Evolutionary conservation across 1,139 yeast species (phyloP), one percentile per base, ranked within the genome.

Genomic region (Geotrichum cucujoidarum): DNA sequence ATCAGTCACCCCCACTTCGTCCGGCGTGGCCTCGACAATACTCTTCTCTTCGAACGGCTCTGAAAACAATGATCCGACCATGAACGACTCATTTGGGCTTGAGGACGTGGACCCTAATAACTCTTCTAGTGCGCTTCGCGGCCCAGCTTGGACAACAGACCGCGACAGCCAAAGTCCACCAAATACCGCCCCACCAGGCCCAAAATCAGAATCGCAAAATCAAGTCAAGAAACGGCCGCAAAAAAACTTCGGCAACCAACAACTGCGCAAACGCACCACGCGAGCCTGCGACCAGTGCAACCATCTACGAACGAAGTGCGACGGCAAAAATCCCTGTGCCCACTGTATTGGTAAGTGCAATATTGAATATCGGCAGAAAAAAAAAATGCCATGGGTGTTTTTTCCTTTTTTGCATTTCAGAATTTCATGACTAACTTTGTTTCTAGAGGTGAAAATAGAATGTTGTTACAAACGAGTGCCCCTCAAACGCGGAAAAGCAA

Each of bases 201-300:
- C 35, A 30, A 6, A 20, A 21, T n/a, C 34, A 35, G 3, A 25
- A 4, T 18, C 11, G 11, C 40, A 25, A 30, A 31, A 21, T 13
- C 32, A 41, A 13, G 27, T 27, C 27, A 43, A 40, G 35, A 47
- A 43, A n/a, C 39, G 39, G n/a, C 13, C 34, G 14, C 35, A 34
- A 22, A 45, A 42, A 22, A 18, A 21, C 13, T 17, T 30, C 7
- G 37, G 39, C 11, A 42, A 36, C 14, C 43, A 42, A 6, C 45
- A 35, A 17, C 45, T 48, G 5, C 47, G 60, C 11, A 58, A 61
- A 38, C 57, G 67, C n/a, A 61, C 62, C 25, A 58, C 61, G 13
- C 50, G 72, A 31, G 74, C 74, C 1, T 71, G 75, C 51, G 75
- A 71, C 53, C 62, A 63, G 27, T 71, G 75, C 57, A 69, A 70